Evolutionary conservation across 2,329 filamentous ascomycete genomes (phyloP), one percentile per base, ranked within the genome.

Genomic region (Exophiala phaeomuriformis): DNA sequence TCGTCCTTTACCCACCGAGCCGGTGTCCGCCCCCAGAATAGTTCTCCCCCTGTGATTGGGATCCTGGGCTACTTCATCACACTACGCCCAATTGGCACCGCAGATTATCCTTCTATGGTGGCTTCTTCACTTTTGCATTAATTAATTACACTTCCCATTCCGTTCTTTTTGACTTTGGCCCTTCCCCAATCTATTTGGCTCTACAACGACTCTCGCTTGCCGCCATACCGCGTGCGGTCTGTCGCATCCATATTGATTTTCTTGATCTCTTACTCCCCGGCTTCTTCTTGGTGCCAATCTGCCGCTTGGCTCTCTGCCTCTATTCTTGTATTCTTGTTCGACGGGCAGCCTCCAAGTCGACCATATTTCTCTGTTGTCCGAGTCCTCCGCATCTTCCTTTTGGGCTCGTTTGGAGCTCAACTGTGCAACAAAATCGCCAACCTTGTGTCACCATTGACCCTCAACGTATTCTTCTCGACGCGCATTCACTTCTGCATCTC

Each of bases 371-470:
- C 6, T 30, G 36, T 32, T 36, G 37, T 9, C 12, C 30, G 33
- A 31, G 31, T 44, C 41, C 46, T 35, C 41, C 40, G 35, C 42
- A 36, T 19, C 33, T 10, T 7, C 40, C 35, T n/a, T 8, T 37
- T n/a, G 7, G 7, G 19, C 41, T 7, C 10, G 5, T n/a, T 33
- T 32, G 12, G 12, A 41, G 6, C 39, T 45, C 42, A 45, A 7
- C 29, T 45, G 31, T 45, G 31, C 42, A 7, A 10, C 50, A 33
- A 39, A n/a, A 51, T 47, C 47, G 40, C 45, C 36, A 47, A 47
- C 52, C 52, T 55, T 45, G 48, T 45, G 43, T 41, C 28, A 47
- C 52, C 43, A 48, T 36, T 28, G 12, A 19, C 29, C 28, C 28
- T 43, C 36, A 27, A 43, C 41, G 35, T 8, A 49, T 30, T 36